Evolutionary conservation across 371 early-diverging fungal genomes (phyloP), one percentile per base, ranked within the genome.

Genomic region (Mucor lusitanicus): DNA sequence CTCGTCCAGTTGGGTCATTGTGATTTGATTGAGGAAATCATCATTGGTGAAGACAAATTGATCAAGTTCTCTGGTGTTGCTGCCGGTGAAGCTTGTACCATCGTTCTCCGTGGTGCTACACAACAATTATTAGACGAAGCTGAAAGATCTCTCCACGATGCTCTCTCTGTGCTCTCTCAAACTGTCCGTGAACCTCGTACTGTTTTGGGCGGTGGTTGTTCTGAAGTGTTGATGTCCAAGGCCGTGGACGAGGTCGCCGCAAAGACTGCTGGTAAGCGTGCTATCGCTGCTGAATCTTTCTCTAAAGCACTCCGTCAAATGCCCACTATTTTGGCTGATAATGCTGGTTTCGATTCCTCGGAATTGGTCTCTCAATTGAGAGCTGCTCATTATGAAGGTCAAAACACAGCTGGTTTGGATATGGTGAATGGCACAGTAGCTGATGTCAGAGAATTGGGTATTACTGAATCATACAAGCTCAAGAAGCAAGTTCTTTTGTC

Each of bases 81-180:
- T 58, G 95, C 95, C 61, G 97, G 96, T 71, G 96, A 95, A 77
- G 99, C 99, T 25, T 98, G 99, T 85, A 99, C 99, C 6, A 87
- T 99, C 71, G 98, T 99, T 3, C 84, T 99, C 33, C 95, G 97
- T 74, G 99, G 99, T 75, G 96, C 99, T 19, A 97, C 99, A 9
- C 87, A 91, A 66, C 99, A 99, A 78, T 83, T 99, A 58, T 88
- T 99, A 35, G 99, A 99, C 84, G 99, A 99, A 84, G 99, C 99
- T 40, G 99, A 99, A 86, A 92, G 99, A 65, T 96, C 97, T 19
- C 87, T 99, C 57, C 99, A 99, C 76, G 99, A 99, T 76, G 99
- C 99, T 30, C 90, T 99, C 57, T 95, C 96, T 77, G 99, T 99
- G 9, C 85, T 99, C 46, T 94, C 97, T 59, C 98, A 97, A 83